These are phyloP conservation scores for Aspergillus hancockii DNA, from an alignment of 495 filamentous ascomycete species.

Conservation along the genomic window DNA sequence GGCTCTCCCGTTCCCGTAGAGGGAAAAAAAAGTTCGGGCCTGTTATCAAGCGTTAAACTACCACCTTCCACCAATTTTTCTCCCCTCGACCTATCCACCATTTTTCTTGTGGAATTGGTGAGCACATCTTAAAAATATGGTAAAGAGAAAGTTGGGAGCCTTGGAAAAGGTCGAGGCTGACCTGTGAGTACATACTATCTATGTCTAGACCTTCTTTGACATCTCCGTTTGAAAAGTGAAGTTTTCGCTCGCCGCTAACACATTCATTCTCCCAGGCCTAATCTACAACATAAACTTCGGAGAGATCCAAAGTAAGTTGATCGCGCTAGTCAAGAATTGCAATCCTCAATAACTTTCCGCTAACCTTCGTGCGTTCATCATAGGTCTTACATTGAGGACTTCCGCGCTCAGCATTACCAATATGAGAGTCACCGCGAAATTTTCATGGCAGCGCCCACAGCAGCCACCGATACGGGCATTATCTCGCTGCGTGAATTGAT, in stretches of 20 bases:
- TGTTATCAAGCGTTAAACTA: slow-evolving; percentile 15
- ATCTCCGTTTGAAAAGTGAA: slow-evolving; percentile 14
- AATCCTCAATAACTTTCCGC: slow-evolving; percentile 3
- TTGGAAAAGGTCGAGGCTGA: slow-evolving; percentile 95
- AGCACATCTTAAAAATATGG: slow-evolving; percentile 51
- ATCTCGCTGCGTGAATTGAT: slow-evolving; percentile 81
- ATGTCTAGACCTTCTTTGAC: slow-evolving; percentile 21
- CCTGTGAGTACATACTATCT: slow-evolving; percentile 49
- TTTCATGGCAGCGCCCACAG: slow-evolving; percentile 78
- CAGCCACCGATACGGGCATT: slow-evolving; percentile 71
- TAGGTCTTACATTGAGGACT: slow-evolving; percentile 83
- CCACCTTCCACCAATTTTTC: slow-evolving; percentile 23
- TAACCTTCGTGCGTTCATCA: slow-evolving; percentile 8
- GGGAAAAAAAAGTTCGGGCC: slow-evolving; percentile 44
- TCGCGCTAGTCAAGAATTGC: background rate
- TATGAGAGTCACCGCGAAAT: slow-evolving; percentile 91
- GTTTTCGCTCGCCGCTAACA: slow-evolving; percentile 29
- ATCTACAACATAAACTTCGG: slow-evolving; percentile 84
- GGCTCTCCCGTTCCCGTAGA: slow-evolving; percentile 14
- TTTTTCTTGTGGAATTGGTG: slow-evolving; percentile 6
- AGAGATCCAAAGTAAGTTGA: slow-evolving; percentile 71
- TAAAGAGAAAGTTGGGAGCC: slow-evolving; percentile 83
- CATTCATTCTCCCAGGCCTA: slow-evolving; percentile 54
- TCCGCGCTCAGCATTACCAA: slow-evolving; percentile 83
- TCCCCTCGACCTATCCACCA: slow-evolving; percentile 13